Evolutionary conservation across 257 asterid genomes (phyloP).

Genomic region (Petunia axillaris): DNA sequence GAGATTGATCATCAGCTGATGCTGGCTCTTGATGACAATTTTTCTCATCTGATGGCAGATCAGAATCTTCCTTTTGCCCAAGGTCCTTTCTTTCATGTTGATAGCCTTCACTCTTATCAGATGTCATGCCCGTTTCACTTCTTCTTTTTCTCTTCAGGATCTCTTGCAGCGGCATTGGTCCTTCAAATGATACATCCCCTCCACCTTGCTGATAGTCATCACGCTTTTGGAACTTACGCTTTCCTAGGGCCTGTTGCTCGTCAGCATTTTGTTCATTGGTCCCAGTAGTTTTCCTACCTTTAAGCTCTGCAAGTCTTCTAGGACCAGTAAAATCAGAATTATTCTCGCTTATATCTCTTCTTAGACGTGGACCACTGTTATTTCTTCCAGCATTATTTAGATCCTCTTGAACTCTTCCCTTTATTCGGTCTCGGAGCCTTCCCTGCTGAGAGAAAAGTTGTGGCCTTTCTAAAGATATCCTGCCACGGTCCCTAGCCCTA

Average conservation of each 20-base stretch:
- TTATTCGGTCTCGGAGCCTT: conserved; percentile 63
- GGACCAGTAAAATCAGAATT: conserved; percentile 61
- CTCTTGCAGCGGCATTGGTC: conserved; percentile 90
- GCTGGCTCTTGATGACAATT: conserved; percentile 34
- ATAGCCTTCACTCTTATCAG: conserved; percentile 32
- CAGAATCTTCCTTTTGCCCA: conserved; percentile 33
- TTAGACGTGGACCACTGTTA: conserved; percentile 42
- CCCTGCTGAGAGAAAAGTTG: conserved; percentile 47
- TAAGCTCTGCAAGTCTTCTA: conserved; percentile 76
- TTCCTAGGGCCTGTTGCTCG: conserved; percentile 60
- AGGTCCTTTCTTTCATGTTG: conserved; percentile 34
- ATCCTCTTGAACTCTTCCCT: conserved; percentile 61
- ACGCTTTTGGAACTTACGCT: conserved; percentile 55
- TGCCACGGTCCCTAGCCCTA: conserved; percentile 49
- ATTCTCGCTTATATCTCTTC: conserved; percentile 53
- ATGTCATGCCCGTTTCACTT: conserved; percentile 35
- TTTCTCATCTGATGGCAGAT: conserved; percentile 35
- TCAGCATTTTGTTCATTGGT: conserved; percentile 38
- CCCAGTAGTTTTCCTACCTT: conserved; percentile 52
- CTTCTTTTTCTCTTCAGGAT: conserved; percentile 82
- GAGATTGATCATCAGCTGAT: conserved; percentile 22
- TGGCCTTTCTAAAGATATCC: conserved; percentile 51
- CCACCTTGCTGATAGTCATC: conserved; percentile 52
- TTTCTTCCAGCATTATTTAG: conserved; percentile 45
- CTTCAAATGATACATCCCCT: conserved; percentile 66